Percentiles rank a stretch among this genome's conserved stretches.
Evolutionary conservation across 768 basidiomycete species (phyloP).

Genomic region (Psilocybe sp.): DNA sequence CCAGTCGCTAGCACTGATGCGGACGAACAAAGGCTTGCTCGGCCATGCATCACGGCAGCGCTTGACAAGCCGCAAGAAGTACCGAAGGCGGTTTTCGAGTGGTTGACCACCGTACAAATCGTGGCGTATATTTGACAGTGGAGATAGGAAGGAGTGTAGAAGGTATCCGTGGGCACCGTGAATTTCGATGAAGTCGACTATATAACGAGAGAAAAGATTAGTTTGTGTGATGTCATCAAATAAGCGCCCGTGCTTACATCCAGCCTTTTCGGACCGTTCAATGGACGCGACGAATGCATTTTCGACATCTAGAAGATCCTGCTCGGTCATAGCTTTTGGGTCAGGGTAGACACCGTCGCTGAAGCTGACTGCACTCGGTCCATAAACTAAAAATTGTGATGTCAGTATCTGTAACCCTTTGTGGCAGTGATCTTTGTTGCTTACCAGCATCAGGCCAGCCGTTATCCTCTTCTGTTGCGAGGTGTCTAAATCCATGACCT

Average conservation of each 20-base stretch:
- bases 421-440: constrained; percentile 1
- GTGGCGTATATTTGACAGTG: constrained; percentile 67
- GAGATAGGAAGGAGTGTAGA: constrained; percentile 67
- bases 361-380: constrained; percentile 58
- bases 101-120: constrained; percentile 71
- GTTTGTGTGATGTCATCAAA: neutral
- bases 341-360: constrained; percentile 39
- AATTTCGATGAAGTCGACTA: constrained; percentile 70
- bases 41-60: constrained; percentile 54
- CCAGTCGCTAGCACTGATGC: constrained; percentile 70
- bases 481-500: constrained; percentile 27
- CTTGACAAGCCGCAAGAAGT: constrained; percentile 55
- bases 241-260: constrained; percentile 42
- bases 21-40: constrained; percentile 68
- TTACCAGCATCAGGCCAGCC: constrained; percentile 72
- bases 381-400: constrained; percentile 44
- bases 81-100: constrained; percentile 71
- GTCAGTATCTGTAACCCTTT: neutral
- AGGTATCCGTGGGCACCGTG: constrained; percentile 74
- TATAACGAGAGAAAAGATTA: neutral
- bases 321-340: constrained; percentile 58
- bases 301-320: constrained; percentile 54
- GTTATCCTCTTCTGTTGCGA: constrained; percentile 46
- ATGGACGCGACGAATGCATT: constrained; percentile 58
- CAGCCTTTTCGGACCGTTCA: constrained; percentile 53